Evolutionary conservation across 495 filamentous ascomycete genomes (phyloP).

Genomic region (Penicillium lividum): DNA sequence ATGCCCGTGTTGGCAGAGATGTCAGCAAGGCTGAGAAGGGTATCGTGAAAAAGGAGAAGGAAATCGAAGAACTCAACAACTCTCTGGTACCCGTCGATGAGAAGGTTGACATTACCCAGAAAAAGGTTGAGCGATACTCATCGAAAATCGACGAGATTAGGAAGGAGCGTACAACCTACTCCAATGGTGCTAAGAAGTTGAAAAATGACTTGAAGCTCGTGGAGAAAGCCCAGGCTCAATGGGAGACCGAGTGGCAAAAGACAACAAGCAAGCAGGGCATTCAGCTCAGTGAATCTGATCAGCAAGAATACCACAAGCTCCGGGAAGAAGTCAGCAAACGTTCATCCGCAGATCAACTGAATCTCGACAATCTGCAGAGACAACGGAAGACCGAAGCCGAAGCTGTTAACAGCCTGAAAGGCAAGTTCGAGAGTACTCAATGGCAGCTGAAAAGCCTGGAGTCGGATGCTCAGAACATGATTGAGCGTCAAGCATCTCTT

Average conservation of each 20-base stretch:
- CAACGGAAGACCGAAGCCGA: slow-evolving; percentile 88
- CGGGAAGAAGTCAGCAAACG: slow-evolving; percentile 84
- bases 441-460: slow-evolving; percentile 72
- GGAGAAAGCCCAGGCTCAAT: slow-evolving; percentile 85
- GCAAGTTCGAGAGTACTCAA: slow-evolving; percentile 78
- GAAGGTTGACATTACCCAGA: slow-evolving; percentile 80
- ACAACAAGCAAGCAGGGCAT: slow-evolving; percentile 80
- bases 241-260: slow-evolving; percentile 84
- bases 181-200: slow-evolving; percentile 62
- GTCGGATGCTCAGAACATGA: slow-evolving; percentile 66
- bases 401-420: slow-evolving; percentile 79
- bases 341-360: slow-evolving; percentile 76
- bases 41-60: slow-evolving; percentile 84
- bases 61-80: slow-evolving; percentile 83
- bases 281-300: slow-evolving; percentile 80
- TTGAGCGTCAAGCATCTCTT: slow-evolving; percentile 62
- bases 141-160: slow-evolving; percentile 67
- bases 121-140: slow-evolving; percentile 65
- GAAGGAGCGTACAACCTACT: slow-evolving; percentile 74
- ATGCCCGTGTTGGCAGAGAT: slow-evolving; percentile 75
- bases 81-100: slow-evolving; percentile 86
- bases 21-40: slow-evolving; percentile 78
- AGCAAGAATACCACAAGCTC: slow-evolving; percentile 86
- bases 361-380: slow-evolving; percentile 78
- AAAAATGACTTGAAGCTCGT: slow-evolving; percentile 80